Base-by-base conservation (phyloP, 768 basidiomycete species). In the Mycena alexandri region DNA sequence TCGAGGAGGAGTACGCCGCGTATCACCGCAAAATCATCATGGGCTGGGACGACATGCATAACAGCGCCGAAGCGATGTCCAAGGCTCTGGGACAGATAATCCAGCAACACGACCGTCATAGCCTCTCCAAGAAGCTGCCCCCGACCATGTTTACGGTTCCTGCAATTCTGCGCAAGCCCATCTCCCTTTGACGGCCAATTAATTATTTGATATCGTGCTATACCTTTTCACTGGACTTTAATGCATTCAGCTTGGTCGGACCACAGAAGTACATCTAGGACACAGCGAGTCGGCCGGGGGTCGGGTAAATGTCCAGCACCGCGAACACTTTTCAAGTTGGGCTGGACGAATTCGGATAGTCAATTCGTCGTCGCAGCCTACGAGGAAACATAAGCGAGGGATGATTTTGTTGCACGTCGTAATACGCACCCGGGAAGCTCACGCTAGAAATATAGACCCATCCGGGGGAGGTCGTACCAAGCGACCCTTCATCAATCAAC, bases 241-340 rank as follows among this genome's bases (percentile, higher is more conserved):
- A 47, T 56, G 58, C 50, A 64, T 60, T 58, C 38, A 38, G 38
- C 11, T 38, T 38, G 38, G 38, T 38, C 38, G 68, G 60, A 81
- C 43, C 24, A 79, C 79, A 10, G 69, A 70, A 43, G 59, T 70
- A 67, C 96, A 98, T 71, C 96, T 85, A 21, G 65, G 65, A 78
- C 96, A 97, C 13, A 96, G 76, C 12, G 76, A 74, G 19, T 89
- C 84, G 14, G 81, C 76, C 44, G 81, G 75, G 13, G 76, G 71
- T 16, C 90, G 84, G 2, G 89, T 90, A 75, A 85, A 91, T 8
- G 88, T 91, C 95, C 96, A 98, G 77, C 97, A 99, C 17, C 96
- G 87, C 24, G 95, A 93, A 76, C 97, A 99, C 76, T 97, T 96
- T 22, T 81, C 74, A 57, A 78, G 67, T 5, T 77, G 79, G 13